Conservation (phyloP, 1,284 basidiomycete species). For the Malassezia restricta region DNA sequence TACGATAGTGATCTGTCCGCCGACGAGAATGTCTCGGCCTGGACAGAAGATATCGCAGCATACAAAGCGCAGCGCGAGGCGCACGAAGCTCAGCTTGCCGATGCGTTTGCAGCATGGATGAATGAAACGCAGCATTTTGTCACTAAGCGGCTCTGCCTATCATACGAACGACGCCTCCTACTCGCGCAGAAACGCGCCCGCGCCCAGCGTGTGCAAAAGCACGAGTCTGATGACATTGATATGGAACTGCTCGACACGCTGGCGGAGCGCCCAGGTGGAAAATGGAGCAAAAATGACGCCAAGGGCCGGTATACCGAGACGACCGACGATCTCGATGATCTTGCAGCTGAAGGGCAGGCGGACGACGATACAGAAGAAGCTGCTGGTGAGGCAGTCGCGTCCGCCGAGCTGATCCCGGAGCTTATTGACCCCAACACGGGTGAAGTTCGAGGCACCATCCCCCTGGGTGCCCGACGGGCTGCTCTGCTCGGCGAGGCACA, state of each 20-base stretch:
- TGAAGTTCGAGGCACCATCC: slow-evolving; percentile 25
- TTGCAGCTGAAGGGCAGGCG: slow-evolving; percentile 17
- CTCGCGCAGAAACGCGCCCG: slow-evolving; percentile 19
- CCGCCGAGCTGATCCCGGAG: slow-evolving; percentile 19
- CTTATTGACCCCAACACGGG: slow-evolving; percentile 15
- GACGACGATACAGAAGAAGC: slow-evolving; percentile 11
- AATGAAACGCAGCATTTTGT: slow-evolving; percentile 22
- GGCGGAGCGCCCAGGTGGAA: slow-evolving; percentile 12
- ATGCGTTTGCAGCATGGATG: slow-evolving; percentile 17
- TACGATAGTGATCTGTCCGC: slow-evolving; percentile 41
- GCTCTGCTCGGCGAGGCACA: slow-evolving; percentile 41
- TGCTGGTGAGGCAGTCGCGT: slow-evolving; percentile 15
- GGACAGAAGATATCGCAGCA: slow-evolving; percentile 28
- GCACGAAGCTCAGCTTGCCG: slow-evolving; percentile 24
- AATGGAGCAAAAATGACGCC: background rate
- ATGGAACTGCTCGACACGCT: slow-evolving; percentile 38
- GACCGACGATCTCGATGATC: slow-evolving; percentile 16
- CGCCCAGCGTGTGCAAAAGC: slow-evolving; percentile 16
- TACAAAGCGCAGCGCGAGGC: slow-evolving; percentile 24
- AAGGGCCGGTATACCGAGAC: background rate
- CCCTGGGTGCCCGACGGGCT: slow-evolving; percentile 29
- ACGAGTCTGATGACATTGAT: slow-evolving; percentile 34
- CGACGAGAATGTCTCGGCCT: slow-evolving; percentile 32
- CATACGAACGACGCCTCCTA: slow-evolving; percentile 30
- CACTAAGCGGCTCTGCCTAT: slow-evolving; percentile 24